Base-by-base conservation (phyloP, 352 stramenopile genomes). In the Phytopythium chamaehyphon region DNA sequence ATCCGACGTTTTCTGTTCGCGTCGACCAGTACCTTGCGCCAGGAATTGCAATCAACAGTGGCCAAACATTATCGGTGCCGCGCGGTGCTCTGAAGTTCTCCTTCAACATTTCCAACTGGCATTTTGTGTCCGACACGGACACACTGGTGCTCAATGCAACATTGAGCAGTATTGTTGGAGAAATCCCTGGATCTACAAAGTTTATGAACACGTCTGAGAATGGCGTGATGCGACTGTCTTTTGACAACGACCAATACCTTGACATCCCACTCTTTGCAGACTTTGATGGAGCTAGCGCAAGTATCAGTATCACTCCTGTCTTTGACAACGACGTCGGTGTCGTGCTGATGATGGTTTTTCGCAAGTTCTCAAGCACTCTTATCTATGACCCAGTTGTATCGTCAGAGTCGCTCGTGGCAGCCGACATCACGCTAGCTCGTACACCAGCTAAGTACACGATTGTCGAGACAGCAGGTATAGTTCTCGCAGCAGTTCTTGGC, bases 81-180 rank as follows among this genome's bases (percentile, higher is more conserved):
- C 40, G 51, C 9, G 57, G 57, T 6, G 52, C 14, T 8, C 51
- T 64, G 51, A 64, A 64, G 40, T 64, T 64, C 22, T 40, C 45
- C 4, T 35, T 64, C 45, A 61, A 49, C 40, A 59, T 64, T 10
- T 49, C 57, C 6, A 51, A 49, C n/a, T 64, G 57, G 57, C n/a
- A 9, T 5, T 64, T 64, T 33, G 51, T 16, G 8, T 49, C 39
- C n/a, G 4, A 33, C 1, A 39, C 38, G 1, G 51, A 64, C 44
- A 38, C 40, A 18, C 47, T 64, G 14, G 57, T 56, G 45, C 52
- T 64, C 46, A 64, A 59, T 18, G 23, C 54, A 14, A 59, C 57
- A 18, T 37, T 63, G 11, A 23, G 19, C 5, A 48, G 56, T 23
- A 18, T 47, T 8, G 53, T 28, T 16, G 47, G 31, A 3, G 31